Base-by-base conservation (phyloP, 2,329 filamentous ascomycete species). In the Trichoderma aggressivum region DNA sequence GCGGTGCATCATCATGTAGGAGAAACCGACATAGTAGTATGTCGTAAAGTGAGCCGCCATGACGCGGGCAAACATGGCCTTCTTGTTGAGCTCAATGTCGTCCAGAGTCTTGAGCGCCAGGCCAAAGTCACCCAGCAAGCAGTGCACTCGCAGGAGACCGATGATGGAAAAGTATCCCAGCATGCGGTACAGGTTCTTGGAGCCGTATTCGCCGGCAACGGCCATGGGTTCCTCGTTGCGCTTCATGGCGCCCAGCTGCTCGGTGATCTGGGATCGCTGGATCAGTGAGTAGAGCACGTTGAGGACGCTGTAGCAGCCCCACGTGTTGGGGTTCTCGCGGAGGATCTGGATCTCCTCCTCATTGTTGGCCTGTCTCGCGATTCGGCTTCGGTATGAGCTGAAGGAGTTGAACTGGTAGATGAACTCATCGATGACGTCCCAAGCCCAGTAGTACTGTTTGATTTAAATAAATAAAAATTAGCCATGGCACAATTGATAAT, bases 401-500 rank as follows among this genome's bases (percentile, higher is more conserved):
- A 99, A 99, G 72, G 94, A 97, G 88, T 99, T 98, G 88, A 99
- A 99, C 83, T 99, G 96, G 87, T 99, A 99, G 85, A 99, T 98
- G 86, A 99, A 99, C 84, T 99, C 96, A 83, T 99, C 96, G 84
- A 99, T 98, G 76, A 98, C 95, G 82, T 99, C 96, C 96, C 96
- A 99, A 55, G 96, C 96, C 96, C 96, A 99, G 86, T 95, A 98
- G 86, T 97, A 97, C 94, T 98, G 81, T 58, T 61, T 21, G 5
- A 32, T 26, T 32, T 10, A 53, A 43, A 4, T 36, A 5, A 28
- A 14, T 50, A 5, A 69, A 8, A 21, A 30, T 61, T 61, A 61
- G 65, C 55, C 34, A 39, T 16, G 39, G 39, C 32, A 53, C n/a
- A n/a, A 28, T 26, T 30, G 26, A 32, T 53, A 53, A 68, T 60